Percentiles rank a stretch among this genome's conserved stretches.
phyloP scores from a whole-genome alignment of 2,329 filamentous ascomycete species.

The Thermoascus crustaceus region DNA sequence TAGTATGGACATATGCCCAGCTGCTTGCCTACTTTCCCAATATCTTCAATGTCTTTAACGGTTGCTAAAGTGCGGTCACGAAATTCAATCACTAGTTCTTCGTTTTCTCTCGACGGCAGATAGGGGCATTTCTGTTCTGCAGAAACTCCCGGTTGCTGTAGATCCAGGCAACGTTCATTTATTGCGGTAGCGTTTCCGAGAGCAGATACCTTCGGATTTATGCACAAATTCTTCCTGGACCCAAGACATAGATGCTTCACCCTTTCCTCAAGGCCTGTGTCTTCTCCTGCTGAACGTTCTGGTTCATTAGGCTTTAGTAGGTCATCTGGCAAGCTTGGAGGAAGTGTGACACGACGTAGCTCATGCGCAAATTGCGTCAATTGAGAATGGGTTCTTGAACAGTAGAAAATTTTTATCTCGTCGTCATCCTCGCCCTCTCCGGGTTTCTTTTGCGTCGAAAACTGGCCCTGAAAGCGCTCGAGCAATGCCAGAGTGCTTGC shows the following conservation, averaged over 20 bases:
- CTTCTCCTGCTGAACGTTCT: slow-evolving; percentile 10
- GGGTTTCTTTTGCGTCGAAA: slow-evolving; percentile 25
- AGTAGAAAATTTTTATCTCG: slow-evolving; percentile 80
- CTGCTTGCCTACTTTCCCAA: slow-evolving; percentile 67
- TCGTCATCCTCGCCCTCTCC: slow-evolving; percentile 50
- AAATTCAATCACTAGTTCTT: slow-evolving; percentile 66
- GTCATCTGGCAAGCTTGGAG: slow-evolving; percentile 57
- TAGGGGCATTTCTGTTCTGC: slow-evolving; percentile 65
- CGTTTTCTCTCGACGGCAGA: slow-evolving; percentile 68
- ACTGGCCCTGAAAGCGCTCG: slow-evolving; percentile 51
- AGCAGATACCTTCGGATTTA: slow-evolving; percentile 71
- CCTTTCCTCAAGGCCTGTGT: slow-evolving; percentile 42
- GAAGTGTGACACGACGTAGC: slow-evolving; percentile 67
- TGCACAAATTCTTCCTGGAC: slow-evolving; percentile 80
- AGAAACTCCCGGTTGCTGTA: slow-evolving; percentile 63
- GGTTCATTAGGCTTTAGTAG: slow-evolving; percentile 12
- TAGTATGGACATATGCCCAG: slow-evolving; percentile 91
- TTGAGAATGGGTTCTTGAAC: slow-evolving; percentile 87
- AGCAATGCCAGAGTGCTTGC: slow-evolving; percentile 68
- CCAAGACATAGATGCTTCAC: slow-evolving; percentile 78
- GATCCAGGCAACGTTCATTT: slow-evolving; percentile 84
- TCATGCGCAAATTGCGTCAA: slow-evolving; percentile 81
- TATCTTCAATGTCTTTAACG: slow-evolving; percentile 87
- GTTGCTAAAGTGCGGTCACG: slow-evolving; percentile 76
- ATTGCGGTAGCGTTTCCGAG: slow-evolving; percentile 68